Percentiles rank a stretch among this genome's conserved stretches.
phyloP scores from a whole-genome alignment of 176 grass and related monocot species.

The Zoysia pacifica region DNA sequence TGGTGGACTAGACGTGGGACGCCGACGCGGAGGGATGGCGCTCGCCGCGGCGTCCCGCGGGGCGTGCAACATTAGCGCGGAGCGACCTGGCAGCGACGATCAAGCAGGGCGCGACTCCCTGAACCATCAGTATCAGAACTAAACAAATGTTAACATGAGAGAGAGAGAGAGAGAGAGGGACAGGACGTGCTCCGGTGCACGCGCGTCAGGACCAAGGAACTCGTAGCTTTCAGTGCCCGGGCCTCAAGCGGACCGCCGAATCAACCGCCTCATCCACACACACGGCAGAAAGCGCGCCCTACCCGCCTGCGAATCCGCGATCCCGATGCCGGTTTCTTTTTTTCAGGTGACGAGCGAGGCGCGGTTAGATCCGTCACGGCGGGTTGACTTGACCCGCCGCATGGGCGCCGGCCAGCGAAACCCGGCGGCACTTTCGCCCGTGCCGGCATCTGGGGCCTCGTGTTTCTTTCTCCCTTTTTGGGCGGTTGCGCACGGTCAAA shows the following conservation, averaged over 20 bases:
- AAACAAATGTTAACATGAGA: background rate
- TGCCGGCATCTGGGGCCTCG: conserved; percentile 39
- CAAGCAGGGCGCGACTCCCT: background rate
- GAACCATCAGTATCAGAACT: background rate
- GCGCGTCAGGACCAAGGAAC: background rate
- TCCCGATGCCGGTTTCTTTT: conserved; percentile 28
- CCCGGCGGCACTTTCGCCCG: conserved; percentile 59
- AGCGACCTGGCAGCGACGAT: background rate
- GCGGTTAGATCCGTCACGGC: no score
- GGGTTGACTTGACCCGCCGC: background rate
- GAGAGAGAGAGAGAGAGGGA: background rate
- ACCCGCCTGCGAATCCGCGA: background rate
- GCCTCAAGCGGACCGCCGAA: background rate
- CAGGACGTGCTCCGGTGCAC: no score
- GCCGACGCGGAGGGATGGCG: no score
- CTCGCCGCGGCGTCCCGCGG: no score
- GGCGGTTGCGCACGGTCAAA: conserved; percentile 13
- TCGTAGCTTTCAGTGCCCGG: conserved; percentile 62
- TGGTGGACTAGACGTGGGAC: no score
- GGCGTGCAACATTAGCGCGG: no score
- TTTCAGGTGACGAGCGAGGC: no score
- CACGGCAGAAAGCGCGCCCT: conserved; percentile 10
- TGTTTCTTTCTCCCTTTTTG: background rate
- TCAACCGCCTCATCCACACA: background rate
- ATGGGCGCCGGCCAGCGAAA: conserved; percentile 45